Base-by-base conservation (phyloP, 371 early-diverging fungal species). In the Mortierella sp. region DNA sequence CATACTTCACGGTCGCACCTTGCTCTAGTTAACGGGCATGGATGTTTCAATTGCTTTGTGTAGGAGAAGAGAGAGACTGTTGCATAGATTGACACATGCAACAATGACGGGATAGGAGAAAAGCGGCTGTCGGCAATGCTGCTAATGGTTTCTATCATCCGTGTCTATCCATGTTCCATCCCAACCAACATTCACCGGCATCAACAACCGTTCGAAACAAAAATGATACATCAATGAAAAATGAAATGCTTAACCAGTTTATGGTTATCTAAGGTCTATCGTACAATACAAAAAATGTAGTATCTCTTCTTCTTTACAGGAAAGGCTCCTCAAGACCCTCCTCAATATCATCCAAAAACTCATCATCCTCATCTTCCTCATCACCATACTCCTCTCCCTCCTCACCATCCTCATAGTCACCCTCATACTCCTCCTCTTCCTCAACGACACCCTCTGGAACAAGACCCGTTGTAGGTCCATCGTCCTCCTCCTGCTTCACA, bases 331-430 rank as follows among this genome's bases (percentile, higher is more conserved):
- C 79, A 38, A 82, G 75, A 21, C 63, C 72, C 70, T 86, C 83
- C 70, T 78, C 86, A 48, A 86, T 83, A 60, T 82, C 74, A 51
- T 85, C 87, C 29, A 79, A 55, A 41, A 81, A 87, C 60, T 82
- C 80, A 41, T 87, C 87, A 12, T 87, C 87, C 10, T 88, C 85
- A 24, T 79, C 78, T 10, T 74, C 74, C 16, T 79, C 83, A 71
- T 72, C 75, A 4, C 35, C 81, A 35, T 72, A 63, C 43, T 72
- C 74, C 18, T 81, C 79, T 8, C 75, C 79, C 21, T 82, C 82
- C 46, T 83, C 79, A 27, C 71, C 87, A 24, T 81, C 81, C 48
- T 83, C 86, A 18, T 83, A 80, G 51, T 77, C 83, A 5, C 77
- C 81, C 18, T 83, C 72, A 44, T 80, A 80, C 32, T 80, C 87